Conservation (phyloP, 1,139 yeast species). For the Suhomyces yuchorum region DNA sequence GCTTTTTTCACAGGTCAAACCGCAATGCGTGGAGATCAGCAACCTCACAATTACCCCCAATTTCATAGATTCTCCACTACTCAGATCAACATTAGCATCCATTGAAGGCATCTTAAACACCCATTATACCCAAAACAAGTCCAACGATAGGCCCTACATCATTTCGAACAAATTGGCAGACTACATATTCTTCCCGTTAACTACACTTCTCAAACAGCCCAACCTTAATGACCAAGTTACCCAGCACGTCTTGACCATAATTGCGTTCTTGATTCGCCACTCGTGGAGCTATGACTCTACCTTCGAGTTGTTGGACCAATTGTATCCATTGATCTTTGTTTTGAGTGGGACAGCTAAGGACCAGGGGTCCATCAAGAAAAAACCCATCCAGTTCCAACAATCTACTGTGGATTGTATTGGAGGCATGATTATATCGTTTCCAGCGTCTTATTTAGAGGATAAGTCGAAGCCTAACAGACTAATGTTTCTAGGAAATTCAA, state of each 20-base stretch:
- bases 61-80: slow-evolving; percentile 11
- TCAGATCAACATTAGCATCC: slow-evolving; percentile 15
- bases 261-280: slow-evolving; percentile 31
- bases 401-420: slow-evolving; percentile 24
- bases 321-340: slow-evolving; percentile 37
- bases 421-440: slow-evolving; percentile 22
- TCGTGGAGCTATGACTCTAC: slow-evolving; percentile 38
- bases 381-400: slow-evolving; percentile 22
- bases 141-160: slow-evolving; percentile 20
- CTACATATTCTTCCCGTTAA: slow-evolving; percentile 45
- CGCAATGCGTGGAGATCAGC: slow-evolving; percentile 37
- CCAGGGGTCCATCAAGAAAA: slow-evolving; percentile 6
- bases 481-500: slow-evolving; percentile 30
- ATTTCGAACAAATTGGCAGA: slow-evolving; percentile 41
- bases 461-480: slow-evolving; percentile 21
- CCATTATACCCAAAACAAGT: slow-evolving; percentile 12
- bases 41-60: slow-evolving; percentile 20
- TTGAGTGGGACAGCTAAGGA: slow-evolving; percentile 21
- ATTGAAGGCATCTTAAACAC: slow-evolving; percentile 1
- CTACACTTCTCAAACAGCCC: slow-evolving; percentile 35
- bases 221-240: slow-evolving; percentile 24
- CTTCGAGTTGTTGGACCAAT: slow-evolving; percentile 35
- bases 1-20: slow-evolving; percentile 36
- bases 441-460: slow-evolving; percentile 25
- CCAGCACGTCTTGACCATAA: slow-evolving; percentile 28